Evolutionary conservation across 1,284 basidiomycete genomes (phyloP).

Genomic region (Irpex rosettiformis): DNA sequence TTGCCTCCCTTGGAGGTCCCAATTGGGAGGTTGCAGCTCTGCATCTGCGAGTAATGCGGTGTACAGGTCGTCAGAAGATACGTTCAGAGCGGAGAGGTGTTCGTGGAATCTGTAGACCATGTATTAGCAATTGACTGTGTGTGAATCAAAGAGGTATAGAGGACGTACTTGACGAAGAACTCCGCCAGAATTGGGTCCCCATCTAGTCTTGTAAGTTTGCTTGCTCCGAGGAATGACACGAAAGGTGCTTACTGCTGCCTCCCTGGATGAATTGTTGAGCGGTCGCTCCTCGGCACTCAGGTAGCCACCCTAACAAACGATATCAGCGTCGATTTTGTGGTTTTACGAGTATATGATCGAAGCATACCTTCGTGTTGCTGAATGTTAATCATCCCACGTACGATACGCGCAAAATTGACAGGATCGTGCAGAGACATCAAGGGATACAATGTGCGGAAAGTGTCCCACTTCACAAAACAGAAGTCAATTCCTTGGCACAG

Average conservation of each 20-base stretch:
- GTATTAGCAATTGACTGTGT: not conserved
- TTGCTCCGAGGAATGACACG: not conserved
- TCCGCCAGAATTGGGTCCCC: constrained; percentile 62
- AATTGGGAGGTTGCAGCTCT: constrained; percentile 53
- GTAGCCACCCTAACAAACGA: constrained; percentile 47
- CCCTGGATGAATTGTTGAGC: constrained; percentile 53
- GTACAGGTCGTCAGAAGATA: constrained; percentile 47
- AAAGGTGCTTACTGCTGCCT: constrained; percentile 48
- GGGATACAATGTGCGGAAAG: constrained; percentile 56
- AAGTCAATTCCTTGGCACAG: not conserved
- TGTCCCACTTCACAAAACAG: constrained; percentile 61
- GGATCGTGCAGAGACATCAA: constrained; percentile 63
- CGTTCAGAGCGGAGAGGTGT: constrained; percentile 41
- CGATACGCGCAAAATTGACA: constrained; percentile 49
- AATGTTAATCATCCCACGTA: constrained; percentile 62
- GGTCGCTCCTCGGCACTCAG: constrained; percentile 57
- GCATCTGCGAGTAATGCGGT: constrained; percentile 56
- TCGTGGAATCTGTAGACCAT: constrained; percentile 39
- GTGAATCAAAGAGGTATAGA: not conserved
- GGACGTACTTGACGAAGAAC: constrained; percentile 64
- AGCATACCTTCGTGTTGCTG: constrained; percentile 57
- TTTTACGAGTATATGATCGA: too few species aligned
- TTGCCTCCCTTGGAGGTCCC: constrained; percentile 63
- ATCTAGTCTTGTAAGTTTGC: constrained; percentile 32
- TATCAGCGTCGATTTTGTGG: too few species aligned